Evolutionary conservation across 129 eudicot species (phyloP), one percentile per base, ranked within the genome.

Genomic region (Dittrichia graveolens): DNA sequence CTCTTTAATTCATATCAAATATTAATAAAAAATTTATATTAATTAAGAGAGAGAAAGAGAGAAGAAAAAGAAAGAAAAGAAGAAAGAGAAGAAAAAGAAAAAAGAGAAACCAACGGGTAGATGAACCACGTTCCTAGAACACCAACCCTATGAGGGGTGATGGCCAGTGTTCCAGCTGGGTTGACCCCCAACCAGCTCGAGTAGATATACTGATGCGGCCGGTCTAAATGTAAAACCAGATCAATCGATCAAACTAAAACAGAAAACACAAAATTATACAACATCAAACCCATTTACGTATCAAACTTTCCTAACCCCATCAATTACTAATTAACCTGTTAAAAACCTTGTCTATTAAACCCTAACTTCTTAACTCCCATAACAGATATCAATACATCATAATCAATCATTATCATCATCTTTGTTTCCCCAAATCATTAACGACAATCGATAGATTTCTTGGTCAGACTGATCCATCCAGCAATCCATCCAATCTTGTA

Each of bases 401-500:
- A 24, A 24, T 24, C 31, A 24, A 24, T 24, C 65, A 14, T 6
- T 11, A 3, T 14, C 67, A 61, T 14, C 48, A 39, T 61, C 35
- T 6, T 6, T 8, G 14, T 15, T 41, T 40, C 67, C 67, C 48
- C 67, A 61, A 61, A 61, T 61, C 67, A 61, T 61, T 38, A 7
- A 1, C 31, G 48, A 61, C 35, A 61, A 61, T 34, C 40, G 47
- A 15, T 61, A 61, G 40, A 61, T 61, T 34, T 3, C 15, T 5
- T 38, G 47, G 14, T 61, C 67, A 61, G 15, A 24, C 2, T 24
- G 31, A 24, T 24, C 31, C 31, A 24, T 24, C 31, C 3, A 7
- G 48, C 13, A 13, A 47, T 24, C 47, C 67, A 61, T 61, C 67
- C 67, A 61, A 40, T 46, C 67, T 15, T 61, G 39, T 0, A 61